Percentiles rank a stretch among this genome's conserved stretches.
Conservation (phyloP, 768 basidiomycete genomes). For the Lanmaoa pseudosensibilis region DNA sequence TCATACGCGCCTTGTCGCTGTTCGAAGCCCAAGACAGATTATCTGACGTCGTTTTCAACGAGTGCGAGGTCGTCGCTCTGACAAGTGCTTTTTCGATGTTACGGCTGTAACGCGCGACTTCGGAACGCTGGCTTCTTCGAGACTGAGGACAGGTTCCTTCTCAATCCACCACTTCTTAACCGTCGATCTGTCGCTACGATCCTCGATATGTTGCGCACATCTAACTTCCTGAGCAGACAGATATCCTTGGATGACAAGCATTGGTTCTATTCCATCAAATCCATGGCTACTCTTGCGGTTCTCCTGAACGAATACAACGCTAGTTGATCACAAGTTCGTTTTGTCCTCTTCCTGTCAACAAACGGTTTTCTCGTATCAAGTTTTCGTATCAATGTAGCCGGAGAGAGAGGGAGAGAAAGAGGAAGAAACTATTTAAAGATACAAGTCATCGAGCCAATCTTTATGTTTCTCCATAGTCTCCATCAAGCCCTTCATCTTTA, state of each 20-base stretch:
- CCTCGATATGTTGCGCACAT: background rate
- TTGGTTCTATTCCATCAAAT: background rate
- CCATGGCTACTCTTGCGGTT: background rate
- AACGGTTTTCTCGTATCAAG: background rate
- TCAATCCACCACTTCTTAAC: background rate
- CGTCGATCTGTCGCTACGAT: background rate
- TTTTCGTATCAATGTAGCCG: background rate
- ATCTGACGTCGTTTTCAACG: constrained; percentile 2
- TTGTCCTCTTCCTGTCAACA: constrained; percentile 1
- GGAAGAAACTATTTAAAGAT: background rate
- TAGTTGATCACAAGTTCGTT: background rate
- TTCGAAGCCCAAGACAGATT: constrained; percentile 16
- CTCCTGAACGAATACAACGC: background rate
- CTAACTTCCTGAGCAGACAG: background rate
- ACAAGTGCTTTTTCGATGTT: constrained; percentile 24
- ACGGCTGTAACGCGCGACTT: constrained; percentile 7
- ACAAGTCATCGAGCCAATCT: background rate
- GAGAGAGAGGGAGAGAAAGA: too few species aligned
- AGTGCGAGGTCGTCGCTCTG: constrained; percentile 17
- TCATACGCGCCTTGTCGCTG: constrained; percentile 22
- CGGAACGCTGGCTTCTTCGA: background rate
- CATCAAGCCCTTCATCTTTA: background rate
- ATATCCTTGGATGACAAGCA: background rate
- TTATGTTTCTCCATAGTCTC: too few species aligned
- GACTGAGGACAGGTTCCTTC: background rate